These are phyloP conservation scores for Delitschia confertaspora DNA, from an alignment of 495 filamentous ascomycete species.

Conservation along the genomic window DNA sequence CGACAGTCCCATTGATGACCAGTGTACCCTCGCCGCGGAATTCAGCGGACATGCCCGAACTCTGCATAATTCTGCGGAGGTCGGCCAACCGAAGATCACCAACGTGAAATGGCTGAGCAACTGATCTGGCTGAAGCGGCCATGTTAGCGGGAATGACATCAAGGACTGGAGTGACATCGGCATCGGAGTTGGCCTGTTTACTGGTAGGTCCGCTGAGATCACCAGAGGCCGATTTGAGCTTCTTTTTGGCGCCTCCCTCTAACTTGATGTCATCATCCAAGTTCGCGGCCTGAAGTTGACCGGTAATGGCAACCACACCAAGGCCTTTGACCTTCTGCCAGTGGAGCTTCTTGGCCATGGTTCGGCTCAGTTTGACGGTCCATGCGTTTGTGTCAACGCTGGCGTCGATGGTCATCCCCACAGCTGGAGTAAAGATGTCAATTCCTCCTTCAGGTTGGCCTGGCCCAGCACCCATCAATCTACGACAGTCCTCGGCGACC, in stretches of 20 bases:
- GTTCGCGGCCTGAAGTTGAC: slow-evolving; percentile 40
- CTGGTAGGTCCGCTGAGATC: slow-evolving; percentile 34
- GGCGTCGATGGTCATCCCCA: slow-evolving; percentile 67
- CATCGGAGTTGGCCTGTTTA: slow-evolving; percentile 13
- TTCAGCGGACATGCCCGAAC: slow-evolving; percentile 76
- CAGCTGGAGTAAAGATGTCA: slow-evolving; percentile 69
- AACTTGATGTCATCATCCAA: slow-evolving; percentile 39
- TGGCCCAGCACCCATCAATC: slow-evolving; percentile 51
- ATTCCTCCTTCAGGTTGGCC: slow-evolving; percentile 39
- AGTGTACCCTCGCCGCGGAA: slow-evolving; percentile 90
- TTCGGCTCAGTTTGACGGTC: slow-evolving; percentile 80
- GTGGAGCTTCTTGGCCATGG: slow-evolving; percentile 70
- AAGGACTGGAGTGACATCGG: slow-evolving; percentile 40
- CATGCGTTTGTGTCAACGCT: slow-evolving; percentile 97
- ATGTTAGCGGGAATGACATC: slow-evolving; percentile 71
- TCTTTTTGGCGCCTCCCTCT: slow-evolving; percentile 46
- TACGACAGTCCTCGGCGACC: slow-evolving; percentile 72
- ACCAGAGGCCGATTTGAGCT: slow-evolving; percentile 52
- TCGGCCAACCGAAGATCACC: slow-evolving; percentile 88
- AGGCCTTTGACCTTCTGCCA: slow-evolving; percentile 91
- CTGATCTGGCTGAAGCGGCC: slow-evolving; percentile 63
- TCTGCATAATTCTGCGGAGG: slow-evolving; percentile 72
- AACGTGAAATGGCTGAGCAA: slow-evolving; percentile 84
- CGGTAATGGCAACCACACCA: slow-evolving; percentile 80
- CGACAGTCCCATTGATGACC: slow-evolving; percentile 76